phyloP scores from a whole-genome alignment of 2,329 filamentous ascomycete species.

The Fusarium bactridioides region DNA sequence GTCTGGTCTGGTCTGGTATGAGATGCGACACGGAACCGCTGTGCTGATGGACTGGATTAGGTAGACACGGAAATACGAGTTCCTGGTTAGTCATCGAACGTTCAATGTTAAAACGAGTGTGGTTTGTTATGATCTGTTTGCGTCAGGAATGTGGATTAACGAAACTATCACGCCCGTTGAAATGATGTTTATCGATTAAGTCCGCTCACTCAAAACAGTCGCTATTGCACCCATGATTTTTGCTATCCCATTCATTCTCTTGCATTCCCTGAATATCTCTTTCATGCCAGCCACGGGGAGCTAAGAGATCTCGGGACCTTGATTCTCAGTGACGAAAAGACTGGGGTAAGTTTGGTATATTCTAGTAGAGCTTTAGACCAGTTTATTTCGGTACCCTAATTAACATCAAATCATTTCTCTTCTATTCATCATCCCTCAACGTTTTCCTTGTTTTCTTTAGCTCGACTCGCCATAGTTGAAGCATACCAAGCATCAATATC shows the following conservation, averaged over 20 bases:
- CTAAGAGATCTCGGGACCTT: neutral
- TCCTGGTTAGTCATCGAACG: conserved; percentile 30
- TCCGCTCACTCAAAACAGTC: neutral
- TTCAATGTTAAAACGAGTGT: conserved; percentile 1
- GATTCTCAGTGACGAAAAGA: neutral
- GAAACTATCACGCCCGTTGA: conserved; percentile 5
- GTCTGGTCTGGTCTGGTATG: conserved; percentile 23
- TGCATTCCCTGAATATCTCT: neutral
- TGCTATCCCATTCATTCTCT: neutral
- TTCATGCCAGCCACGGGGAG: neutral
- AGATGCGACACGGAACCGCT: conserved; percentile 36
- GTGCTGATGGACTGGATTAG: conserved; percentile 43
- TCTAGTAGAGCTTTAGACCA: neutral
- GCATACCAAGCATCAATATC: conserved; percentile 7
- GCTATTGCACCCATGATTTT: neutral
- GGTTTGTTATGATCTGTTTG: conserved; percentile 1
- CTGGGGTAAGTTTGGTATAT: neutral
- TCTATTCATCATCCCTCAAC: neutral
- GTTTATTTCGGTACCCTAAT: neutral
- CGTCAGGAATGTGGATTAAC: conserved; percentile 13
- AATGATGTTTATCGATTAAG: neutral
- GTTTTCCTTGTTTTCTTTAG: neutral
- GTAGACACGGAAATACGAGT: conserved; percentile 42
- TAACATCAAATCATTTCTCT: neutral
- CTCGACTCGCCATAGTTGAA: neutral